Base-by-base conservation (phyloP, 257 asterid species). In the Solanum okadae region DNA sequence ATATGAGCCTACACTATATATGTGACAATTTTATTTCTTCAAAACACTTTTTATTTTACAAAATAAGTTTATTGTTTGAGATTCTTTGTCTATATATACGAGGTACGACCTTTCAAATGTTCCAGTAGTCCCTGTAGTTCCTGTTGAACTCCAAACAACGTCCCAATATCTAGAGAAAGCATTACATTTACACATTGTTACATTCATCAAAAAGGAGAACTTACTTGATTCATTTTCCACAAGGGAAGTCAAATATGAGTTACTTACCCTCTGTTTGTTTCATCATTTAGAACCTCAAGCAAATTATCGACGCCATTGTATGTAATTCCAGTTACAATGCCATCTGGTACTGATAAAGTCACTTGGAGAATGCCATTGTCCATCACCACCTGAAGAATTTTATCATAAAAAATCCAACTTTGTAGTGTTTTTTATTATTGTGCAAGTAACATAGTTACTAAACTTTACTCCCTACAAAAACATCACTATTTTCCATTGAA, bases 301-400 rank as follows among this genome's bases (percentile, higher is more conserved):
- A 96, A 90, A 89, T 95, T 95, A 37, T 94, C 97, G 8, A 95
- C 91, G 49, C 95, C 97, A 68, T 91, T 90, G 65, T 94, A 95
- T 31, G 86, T 88, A 73, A 95, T 93, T 86, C 94, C 94, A 71
- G 85, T 91, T 73, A 94, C 78, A 83, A 94, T 91, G 6, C 98
- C 98, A 44, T 93, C 98, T 20, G 98, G 98, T 88, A 94, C 93
- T 49, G 98, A 88, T 90, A 95, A 86, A 20, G 94, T 92, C 76
- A 94, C 92, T 89, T 94, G 95, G 27, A 94, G 89, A 23, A 93
- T 91, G 71, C 98, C 98, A 91, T 95, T 94, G 89, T 94, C 98
- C 79, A 95, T 89, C 87, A 94, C 92, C 76, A 94, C 94, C 98
- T 95, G 95, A 49, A 81, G 42, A 49, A 23, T 38, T 76, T 65